Base-by-base conservation (phyloP, 352 stramenopile genomes). In the Phytopythium mirpurense region DNA sequence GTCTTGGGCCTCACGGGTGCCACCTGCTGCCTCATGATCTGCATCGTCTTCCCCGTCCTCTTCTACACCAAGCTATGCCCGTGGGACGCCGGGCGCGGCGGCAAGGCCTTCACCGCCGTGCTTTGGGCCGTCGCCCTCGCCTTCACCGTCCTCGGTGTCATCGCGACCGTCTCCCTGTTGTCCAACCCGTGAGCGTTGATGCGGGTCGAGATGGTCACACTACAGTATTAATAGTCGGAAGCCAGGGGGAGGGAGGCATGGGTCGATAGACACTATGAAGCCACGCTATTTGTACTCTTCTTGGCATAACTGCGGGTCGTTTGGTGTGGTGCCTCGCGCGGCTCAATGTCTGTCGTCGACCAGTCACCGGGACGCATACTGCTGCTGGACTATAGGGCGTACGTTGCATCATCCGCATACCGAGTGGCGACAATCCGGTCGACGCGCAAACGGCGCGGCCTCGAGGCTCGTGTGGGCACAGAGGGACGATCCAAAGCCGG, bases 1-100 rank as follows among this genome's bases (percentile, higher is more conserved):
- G 68, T 88, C 9, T 90, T 90, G 26, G 77, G 70, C 5, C 68
- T 88, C 54, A 82, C 74, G 24, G 80, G 80, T 15, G 80, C 75
- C 21, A 88, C 62, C 45, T 86, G 68, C 37, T 87, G 74, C 51
- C 72, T 88, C 37, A 68, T 88, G 59, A 87, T 88, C 54, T 85
- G 77, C 62, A 84, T 87, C 48, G 71, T 79, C n/a, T 87, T 90
- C 49, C 79, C 79, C 12, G 69, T 75, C 14, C 59, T 84, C 37
- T 74, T 86, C 46, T 90, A 80, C 60, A 64, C 74, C 36, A 66
- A 57, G 18, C 44, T 88, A n/a, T 86, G 74, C 47, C 77, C 79
- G 37, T 84, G 79, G 79, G 61, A 68, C 16, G 23, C 51, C 47
- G 53, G 65, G 23, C 52, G 55, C 26, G 49, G 61, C 19, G 73